Conservation (phyloP, 1,284 basidiomycete species). For the Malassezia obtusa region DNA sequence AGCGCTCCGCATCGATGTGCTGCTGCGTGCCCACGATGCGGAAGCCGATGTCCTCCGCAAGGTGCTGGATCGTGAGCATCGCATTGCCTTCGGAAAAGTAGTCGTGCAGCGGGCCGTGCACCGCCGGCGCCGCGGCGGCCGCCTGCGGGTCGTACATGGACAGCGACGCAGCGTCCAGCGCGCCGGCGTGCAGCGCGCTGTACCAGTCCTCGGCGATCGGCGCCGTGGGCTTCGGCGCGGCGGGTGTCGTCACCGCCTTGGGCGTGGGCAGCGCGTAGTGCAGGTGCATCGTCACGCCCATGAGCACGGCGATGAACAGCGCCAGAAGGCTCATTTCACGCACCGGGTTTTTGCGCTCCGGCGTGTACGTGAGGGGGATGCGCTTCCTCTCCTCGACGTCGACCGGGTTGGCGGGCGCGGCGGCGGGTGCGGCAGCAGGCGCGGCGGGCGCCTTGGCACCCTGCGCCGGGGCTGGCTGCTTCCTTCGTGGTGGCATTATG, state of each 20-base stretch:
- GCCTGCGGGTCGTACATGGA: slow-evolving; percentile 3
- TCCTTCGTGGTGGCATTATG: background rate
- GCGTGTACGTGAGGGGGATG: slow-evolving; percentile 8
- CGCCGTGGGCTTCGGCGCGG: slow-evolving; percentile 6
- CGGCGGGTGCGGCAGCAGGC: background rate
- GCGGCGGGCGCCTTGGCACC: background rate
- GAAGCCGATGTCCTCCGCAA: slow-evolving; percentile 70
- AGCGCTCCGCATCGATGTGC: slow-evolving; percentile 73
- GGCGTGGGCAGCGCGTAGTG: slow-evolving; percentile 44
- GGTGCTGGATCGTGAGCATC: slow-evolving; percentile 35
- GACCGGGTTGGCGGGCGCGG: background rate
- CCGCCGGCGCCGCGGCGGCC: background rate
- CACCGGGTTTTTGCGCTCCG: background rate
- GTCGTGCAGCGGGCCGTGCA: slow-evolving; percentile 14
- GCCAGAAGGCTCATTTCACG: slow-evolving; percentile 19
- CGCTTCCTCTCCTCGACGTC: background rate
- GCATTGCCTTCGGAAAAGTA: slow-evolving; percentile 40
- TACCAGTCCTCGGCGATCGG: slow-evolving; percentile 6
- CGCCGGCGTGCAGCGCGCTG: background rate
- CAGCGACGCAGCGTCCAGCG: background rate
- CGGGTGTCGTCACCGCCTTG: slow-evolving; percentile 16
- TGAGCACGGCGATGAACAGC: slow-evolving; percentile 20
- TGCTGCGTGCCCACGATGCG: slow-evolving; percentile 83
- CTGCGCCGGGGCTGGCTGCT: background rate
- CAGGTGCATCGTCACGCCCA: slow-evolving; percentile 22